These are phyloP conservation scores for Orbilia javanica DNA, from an alignment of 2,329 filamentous ascomycete species.

Conservation along the genomic window DNA sequence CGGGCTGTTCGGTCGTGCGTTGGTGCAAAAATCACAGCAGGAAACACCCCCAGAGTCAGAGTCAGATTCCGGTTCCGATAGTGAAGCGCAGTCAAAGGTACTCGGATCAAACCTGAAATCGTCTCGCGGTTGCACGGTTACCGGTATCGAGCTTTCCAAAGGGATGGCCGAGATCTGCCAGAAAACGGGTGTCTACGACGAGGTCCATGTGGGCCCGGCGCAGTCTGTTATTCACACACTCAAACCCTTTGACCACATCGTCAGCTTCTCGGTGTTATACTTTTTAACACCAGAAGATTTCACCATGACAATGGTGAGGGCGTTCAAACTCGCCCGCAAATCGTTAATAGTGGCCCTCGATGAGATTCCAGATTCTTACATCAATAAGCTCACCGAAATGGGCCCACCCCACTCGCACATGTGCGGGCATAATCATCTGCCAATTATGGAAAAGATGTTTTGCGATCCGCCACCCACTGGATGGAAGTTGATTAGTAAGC, in stretches of 20 bases:
- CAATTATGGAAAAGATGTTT: constrained; percentile 19
- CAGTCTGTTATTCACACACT: constrained; percentile 23
- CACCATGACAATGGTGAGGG: constrained; percentile 59
- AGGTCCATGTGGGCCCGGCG: constrained; percentile 54
- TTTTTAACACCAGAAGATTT: constrained; percentile 42
- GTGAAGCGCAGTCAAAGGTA: neutral
- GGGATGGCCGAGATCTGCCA: constrained; percentile 48
- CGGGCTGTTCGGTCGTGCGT: constrained; percentile 58
- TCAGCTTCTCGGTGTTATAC: neutral
- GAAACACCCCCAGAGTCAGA: constrained; percentile 20
- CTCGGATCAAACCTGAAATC: neutral
- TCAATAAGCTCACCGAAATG: neutral
- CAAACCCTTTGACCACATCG: neutral
- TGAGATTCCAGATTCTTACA: constrained; percentile 58
- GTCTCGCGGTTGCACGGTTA: neutral
- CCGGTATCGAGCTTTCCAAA: constrained; percentile 49
- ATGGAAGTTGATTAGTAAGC: neutral
- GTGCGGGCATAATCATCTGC: constrained; percentile 3
- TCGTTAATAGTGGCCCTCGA: constrained; percentile 59
- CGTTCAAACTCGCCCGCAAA: constrained; percentile 59
- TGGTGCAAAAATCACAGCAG: constrained; percentile 38
- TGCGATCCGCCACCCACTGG: neutral
- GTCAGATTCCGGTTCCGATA: constrained; percentile 5
- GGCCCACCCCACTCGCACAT: neutral
- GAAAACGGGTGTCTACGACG: constrained; percentile 42